These are phyloP conservation scores for Cordia subcordata DNA, from an alignment of 257 asterid genomes.

Conservation along the genomic window DNA sequence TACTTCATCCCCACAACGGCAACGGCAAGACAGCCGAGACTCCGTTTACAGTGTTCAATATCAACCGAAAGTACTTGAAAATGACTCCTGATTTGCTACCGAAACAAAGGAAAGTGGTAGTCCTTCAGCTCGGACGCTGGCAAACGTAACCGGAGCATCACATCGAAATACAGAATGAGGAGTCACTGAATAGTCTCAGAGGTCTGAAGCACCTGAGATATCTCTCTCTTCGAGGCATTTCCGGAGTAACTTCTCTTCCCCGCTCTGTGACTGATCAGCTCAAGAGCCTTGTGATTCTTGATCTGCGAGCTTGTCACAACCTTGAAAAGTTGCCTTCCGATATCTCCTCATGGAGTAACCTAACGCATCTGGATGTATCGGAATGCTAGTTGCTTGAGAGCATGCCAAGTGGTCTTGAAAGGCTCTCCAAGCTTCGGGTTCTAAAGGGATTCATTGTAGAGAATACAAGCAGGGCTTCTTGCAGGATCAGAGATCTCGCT, in stretches of 20 bases:
- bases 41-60: neutral
- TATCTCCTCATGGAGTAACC: constrained; percentile 1
- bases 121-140: constrained; percentile 12
- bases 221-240: constrained; percentile 7
- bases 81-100: neutral
- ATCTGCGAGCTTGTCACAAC: constrained; percentile 5
- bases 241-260: constrained; percentile 5
- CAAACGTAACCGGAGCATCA: neutral
- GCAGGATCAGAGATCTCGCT: neutral
- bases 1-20: neutral
- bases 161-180: constrained; percentile 13
- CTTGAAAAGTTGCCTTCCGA: constrained; percentile 4
- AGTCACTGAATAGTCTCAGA: constrained; percentile 5
- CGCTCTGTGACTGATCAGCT: neutral
- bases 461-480: neutral
- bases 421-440: constrained; percentile 5
- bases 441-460: neutral
- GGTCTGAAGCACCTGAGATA: neutral
- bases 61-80: neutral
- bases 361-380: constrained; percentile 10
- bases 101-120: neutral
- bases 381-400: constrained; percentile 6
- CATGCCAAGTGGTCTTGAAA: constrained; percentile 11
- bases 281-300: constrained; percentile 10
- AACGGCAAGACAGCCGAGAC: no score